Percentiles rank a stretch among this genome's conserved stretches.
Evolutionary conservation across 306 rosid species (phyloP).

Genomic region (Sechiopsis laciniata): DNA sequence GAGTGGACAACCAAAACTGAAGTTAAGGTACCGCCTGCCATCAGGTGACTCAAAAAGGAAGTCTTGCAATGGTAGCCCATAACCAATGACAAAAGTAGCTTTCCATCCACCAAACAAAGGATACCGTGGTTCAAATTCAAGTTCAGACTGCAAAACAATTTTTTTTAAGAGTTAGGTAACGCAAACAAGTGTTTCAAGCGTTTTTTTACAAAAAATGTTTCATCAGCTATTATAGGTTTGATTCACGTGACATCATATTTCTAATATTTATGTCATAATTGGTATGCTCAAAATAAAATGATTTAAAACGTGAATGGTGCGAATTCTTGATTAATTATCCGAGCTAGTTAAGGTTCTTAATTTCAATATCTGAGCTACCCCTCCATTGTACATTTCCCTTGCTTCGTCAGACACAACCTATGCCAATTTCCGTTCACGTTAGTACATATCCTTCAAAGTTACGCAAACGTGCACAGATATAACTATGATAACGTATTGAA

Average conservation of each 20-base stretch:
- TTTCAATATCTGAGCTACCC: too few species aligned
- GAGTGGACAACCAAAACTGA: conserved; percentile 93
- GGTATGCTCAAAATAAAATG: not conserved
- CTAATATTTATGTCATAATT: not conserved
- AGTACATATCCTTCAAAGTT: too few species aligned
- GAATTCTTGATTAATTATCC: not conserved
- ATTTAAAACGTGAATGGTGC: not conserved
- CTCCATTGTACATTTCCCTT: too few species aligned
- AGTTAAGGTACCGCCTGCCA: conserved; percentile 86
- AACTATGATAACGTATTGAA: too few species aligned
- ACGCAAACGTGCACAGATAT: too few species aligned
- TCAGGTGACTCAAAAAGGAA: conserved; percentile 88
- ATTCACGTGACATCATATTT: not conserved
- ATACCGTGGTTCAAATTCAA: conserved; percentile 91
- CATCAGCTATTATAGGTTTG: not conserved
- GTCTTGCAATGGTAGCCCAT: conserved; percentile 88
- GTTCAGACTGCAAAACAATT: conserved; percentile 64
- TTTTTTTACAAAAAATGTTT: not conserved
- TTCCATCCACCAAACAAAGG: conserved; percentile 99
- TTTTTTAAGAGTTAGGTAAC: not conserved
- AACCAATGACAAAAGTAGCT: conserved; percentile 80
- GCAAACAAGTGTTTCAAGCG: not conserved
- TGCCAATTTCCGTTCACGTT: too few species aligned
- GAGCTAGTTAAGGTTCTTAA: too few species aligned
- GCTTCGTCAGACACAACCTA: too few species aligned